Evolutionary conservation across 78 protist genomes (phyloP), one percentile per base, ranked within the genome.

Genomic region (Parvularia atlantis): DNA sequence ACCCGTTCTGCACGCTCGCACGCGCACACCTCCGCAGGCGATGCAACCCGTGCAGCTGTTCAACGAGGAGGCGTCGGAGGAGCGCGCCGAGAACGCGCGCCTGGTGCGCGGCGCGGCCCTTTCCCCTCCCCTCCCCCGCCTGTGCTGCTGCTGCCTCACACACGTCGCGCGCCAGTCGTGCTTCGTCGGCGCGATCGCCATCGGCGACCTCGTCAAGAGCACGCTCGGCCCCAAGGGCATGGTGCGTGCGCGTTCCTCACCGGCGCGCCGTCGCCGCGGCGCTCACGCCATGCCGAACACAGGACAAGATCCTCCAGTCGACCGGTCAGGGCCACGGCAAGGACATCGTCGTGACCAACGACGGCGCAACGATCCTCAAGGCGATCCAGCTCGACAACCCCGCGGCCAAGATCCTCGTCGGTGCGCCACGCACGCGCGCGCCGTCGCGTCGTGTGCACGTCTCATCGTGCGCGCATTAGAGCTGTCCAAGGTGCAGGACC

Each of bases 151-250:
- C n/a, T n/a, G n/a, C n/a, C n/a, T n/a, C n/a, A n/a, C n/a, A 20
- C 56, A 19, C 4, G 56, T 10, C 46, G 16, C 24, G 43, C 41
- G 9, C 7, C 48, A 76, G 75, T 74, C 86, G 30, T 78, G 82
- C 41, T 85, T 81, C 70, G 89, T 85, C 10, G 89, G 90, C 63
- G 98, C 99, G 2, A 91, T 92, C 40, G 99, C 99, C 44, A 59
- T 97, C 36, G 76, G 95, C 24, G 99, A 97, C 76, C 69, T 97
- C 19, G 97, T 97, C 40, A 95, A 93, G 86, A 76, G 96, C n/a
- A 96, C 99, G 10, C 90, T 96, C 19, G 99, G 99, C 22, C 99
- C 99, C 31, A 95, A 95, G 82, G 99, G 99, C 14, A 96, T 96
- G 99, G 83, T 71, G 33, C 17, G 69, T 16, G 57, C 57, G 20